Percentiles rank a stretch among this genome's conserved stretches.
Evolutionary conservation across 441 rosid genomes (phyloP).

Genomic region (Erysimum cheiri): DNA sequence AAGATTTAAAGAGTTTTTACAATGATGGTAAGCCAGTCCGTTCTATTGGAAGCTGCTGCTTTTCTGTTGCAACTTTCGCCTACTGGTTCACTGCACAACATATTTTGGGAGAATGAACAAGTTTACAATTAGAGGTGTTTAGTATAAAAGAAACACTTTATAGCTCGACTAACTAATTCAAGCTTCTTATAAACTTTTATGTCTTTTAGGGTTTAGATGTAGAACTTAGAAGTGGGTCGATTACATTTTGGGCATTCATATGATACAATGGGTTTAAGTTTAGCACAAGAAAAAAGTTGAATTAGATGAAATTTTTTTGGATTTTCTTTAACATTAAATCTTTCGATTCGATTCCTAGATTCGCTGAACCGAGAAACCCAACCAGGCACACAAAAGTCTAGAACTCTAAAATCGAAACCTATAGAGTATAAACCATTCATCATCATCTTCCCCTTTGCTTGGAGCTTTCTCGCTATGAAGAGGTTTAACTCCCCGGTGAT

Average conservation of each 20-base stretch:
- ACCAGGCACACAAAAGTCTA: slow-evolving; percentile 2
- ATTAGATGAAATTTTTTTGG: not conserved
- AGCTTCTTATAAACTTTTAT: slow-evolving; percentile 1
- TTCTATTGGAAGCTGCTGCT: slow-evolving; percentile 80
- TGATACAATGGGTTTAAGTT: too few species aligned
- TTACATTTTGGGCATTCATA: too few species aligned
- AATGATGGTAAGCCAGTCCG: slow-evolving; percentile 96
- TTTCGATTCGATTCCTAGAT: not conserved
- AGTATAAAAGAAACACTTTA: not conserved
- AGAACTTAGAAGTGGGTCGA: not conserved
- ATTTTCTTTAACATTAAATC: not conserved
- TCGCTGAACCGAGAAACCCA: not conserved
- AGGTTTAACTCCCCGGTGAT: not conserved
- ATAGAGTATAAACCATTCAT: slow-evolving; percentile 17
- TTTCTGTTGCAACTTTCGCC: slow-evolving; percentile 86
- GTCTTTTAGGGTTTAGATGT: not conserved
- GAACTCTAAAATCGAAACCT: not conserved
- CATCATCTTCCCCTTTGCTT: slow-evolving; percentile 13
- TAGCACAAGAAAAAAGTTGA: too few species aligned
- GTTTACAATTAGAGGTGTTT: not conserved
- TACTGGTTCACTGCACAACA: slow-evolving; percentile 83
- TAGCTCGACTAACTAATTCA: not conserved
- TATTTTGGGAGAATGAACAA: not conserved
- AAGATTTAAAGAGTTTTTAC: slow-evolving; percentile 51
- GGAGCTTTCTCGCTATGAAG: not conserved